A percentile compares a stretch with the other conserved stretches of the same genome.
These are phyloP conservation scores for Cydonia oblonga DNA, from an alignment of 331 rosid species.

Conservation along the genomic window DNA sequence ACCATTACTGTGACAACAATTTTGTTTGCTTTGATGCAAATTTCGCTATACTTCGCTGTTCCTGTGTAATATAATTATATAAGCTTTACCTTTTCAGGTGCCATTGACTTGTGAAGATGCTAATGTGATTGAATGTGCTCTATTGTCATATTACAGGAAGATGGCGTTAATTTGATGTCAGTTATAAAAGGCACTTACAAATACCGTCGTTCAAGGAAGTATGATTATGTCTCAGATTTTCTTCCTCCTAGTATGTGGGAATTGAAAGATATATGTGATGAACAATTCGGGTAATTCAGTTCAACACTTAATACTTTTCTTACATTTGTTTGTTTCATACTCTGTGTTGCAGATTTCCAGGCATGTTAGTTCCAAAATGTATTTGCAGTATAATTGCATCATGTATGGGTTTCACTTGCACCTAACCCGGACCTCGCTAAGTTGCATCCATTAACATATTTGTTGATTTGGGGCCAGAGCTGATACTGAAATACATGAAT, in stretches of 20 bases:
- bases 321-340: neutral
- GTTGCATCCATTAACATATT: neutral
- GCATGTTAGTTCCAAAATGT: neutral
- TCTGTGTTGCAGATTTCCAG: neutral
- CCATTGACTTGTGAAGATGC: neutral
- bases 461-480: neutral
- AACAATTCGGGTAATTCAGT: slow-evolving; percentile 51
- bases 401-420: neutral
- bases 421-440: neutral
- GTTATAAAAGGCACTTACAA: slow-evolving; percentile 64
- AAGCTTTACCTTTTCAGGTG: neutral
- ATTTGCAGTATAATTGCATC: neutral
- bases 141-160: slow-evolving; percentile 59
- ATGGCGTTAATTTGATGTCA: slow-evolving; percentile 68
- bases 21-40: neutral
- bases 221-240: slow-evolving; percentile 42
- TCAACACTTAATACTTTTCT: neutral
- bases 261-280: slow-evolving; percentile 37
- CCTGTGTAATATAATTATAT: neutral
- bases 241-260: slow-evolving; percentile 68
- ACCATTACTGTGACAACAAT: neutral
- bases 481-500: neutral
- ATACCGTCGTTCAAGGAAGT: slow-evolving; percentile 61
- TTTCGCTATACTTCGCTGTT: neutral
- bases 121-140: slow-evolving; percentile 5